Evolutionary conservation across 768 basidiomycete genomes (phyloP), one percentile per base, ranked within the genome.

Genomic region (Lepiota brunneoincarnata): DNA sequence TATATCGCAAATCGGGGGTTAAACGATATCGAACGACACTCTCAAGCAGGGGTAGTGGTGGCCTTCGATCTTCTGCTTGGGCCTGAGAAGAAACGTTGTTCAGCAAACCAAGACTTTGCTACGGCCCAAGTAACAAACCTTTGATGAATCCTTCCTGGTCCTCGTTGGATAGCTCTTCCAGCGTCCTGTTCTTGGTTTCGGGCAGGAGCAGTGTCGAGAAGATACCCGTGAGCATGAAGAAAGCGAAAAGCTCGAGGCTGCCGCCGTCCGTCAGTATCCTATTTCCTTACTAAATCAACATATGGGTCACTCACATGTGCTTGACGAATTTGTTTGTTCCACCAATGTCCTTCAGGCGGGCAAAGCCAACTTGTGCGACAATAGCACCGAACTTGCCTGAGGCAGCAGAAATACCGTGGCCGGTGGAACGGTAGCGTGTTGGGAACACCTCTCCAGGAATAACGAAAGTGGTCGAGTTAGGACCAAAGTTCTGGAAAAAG

Each of bases 401-500:
- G 14, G 90, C 91, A 2, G 91, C 91, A 11, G 86, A 85, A 61
- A 93, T 88, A 68, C 91, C 91, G 62, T 92, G 88, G 10, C 80
- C 87, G 4, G 90, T 91, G 5, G 89, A 90, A 57, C 92, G 84
- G 68, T 93, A 92, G 43, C 92, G 88, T 1, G 91, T 94, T 1
- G 91, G 91, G 82, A 91, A 93, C 21, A 75, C 79, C 66, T 94
- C 92, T 58, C 88, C 89, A 0, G 91, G 90, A 3, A 92, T 72
- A 51, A 92, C 55, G 67, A 93, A 93, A 0, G 90, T 91, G 0
- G 89, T 92, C 0, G 79, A 80, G 61, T 91, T 90, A 9, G 86
- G 88, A 1, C 89, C 91, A 58, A 91, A 93, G 71, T 93, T 93
- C 73, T 90, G 87, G 86, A 92, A 91, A 74, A 91, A 91, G 66